phyloP scores from a whole-genome alignment of 495 filamentous ascomycete species.

The Podospora tetraspora region DNA sequence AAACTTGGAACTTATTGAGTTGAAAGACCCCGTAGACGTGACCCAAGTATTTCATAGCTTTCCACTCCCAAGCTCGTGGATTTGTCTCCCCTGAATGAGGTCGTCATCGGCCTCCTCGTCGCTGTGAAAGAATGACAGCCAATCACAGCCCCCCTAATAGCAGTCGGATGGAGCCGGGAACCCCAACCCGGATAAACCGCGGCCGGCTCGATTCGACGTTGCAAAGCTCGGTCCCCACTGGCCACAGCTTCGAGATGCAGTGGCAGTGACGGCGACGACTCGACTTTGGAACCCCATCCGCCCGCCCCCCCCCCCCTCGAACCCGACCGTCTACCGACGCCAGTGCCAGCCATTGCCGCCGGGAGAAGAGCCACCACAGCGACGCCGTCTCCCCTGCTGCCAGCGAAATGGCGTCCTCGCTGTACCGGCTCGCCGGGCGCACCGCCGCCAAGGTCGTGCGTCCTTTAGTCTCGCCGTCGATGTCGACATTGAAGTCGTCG shows the following conservation, averaged over 20 bases:
- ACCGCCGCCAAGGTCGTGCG: slow-evolving; percentile 50
- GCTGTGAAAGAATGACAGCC: not conserved
- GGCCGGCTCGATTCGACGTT: not conserved
- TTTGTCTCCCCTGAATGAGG: not conserved
- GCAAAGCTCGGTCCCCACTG: slow-evolving; percentile 5
- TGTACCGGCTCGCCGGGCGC: slow-evolving; percentile 51
- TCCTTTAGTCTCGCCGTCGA: slow-evolving; percentile 16
- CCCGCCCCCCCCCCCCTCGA: slow-evolving; percentile 8
- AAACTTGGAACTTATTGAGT: not conserved
- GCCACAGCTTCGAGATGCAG: slow-evolving; percentile 1
- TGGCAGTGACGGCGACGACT: slow-evolving; percentile 11
- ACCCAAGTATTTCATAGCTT: not conserved
- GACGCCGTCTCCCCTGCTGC: not conserved
- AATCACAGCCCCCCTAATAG: not conserved
- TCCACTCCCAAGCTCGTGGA: not conserved
- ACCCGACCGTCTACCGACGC: slow-evolving; percentile 6
- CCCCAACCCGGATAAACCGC: slow-evolving; percentile 8
- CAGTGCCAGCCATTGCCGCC: slow-evolving; percentile 21
- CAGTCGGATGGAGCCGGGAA: slow-evolving; percentile 4
- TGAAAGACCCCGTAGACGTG: not conserved
- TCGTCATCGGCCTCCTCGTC: not conserved
- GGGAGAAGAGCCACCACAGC: slow-evolving; percentile 24
- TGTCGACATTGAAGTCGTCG: slow-evolving; percentile 15
- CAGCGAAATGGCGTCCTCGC: slow-evolving; percentile 42
- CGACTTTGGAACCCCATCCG: not conserved